Percentiles rank a stretch among this genome's conserved stretches.
Evolutionary conservation across 2,329 filamentous ascomycete genomes (phyloP).

Genomic region (Aciculosporium take): DNA sequence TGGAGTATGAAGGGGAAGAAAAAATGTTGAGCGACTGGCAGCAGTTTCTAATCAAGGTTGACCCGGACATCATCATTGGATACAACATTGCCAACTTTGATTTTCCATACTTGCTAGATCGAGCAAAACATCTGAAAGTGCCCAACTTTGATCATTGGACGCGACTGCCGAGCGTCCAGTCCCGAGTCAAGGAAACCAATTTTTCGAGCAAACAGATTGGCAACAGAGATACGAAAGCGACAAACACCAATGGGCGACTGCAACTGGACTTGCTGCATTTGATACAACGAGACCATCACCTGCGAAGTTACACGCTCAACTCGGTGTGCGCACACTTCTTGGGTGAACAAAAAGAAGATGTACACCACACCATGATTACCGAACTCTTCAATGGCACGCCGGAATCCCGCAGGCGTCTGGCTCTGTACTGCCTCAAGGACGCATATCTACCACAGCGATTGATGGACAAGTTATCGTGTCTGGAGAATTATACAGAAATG

Average conservation of each 20-base stretch:
- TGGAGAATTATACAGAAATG: conserved; percentile 99
- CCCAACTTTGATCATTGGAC: conserved; percentile 76
- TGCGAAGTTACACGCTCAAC: conserved; percentile 94
- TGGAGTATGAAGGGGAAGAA: conserved; percentile 68
- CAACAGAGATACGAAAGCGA: conserved; percentile 83
- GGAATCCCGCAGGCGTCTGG: conserved; percentile 78
- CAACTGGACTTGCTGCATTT: conserved; percentile 91
- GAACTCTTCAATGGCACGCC: conserved; percentile 93
- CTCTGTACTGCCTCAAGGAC: conserved; percentile 94
- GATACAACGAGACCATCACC: conserved; percentile 84
- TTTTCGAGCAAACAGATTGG: conserved; percentile 98
- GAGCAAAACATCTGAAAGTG: conserved; percentile 73
- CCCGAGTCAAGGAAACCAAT: conserved; percentile 62
- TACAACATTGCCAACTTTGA: conserved; percentile 99
- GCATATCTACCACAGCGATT: conserved; percentile 86
- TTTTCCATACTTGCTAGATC: conserved; percentile 86
- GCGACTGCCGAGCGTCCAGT: conserved; percentile 56
- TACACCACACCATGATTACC: conserved; percentile 98
- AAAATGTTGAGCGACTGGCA: conserved; percentile 90
- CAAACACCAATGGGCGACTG: conserved; percentile 85
- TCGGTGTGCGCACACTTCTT: conserved; percentile 91
- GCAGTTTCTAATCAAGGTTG: conserved; percentile 75
- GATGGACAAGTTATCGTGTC: conserved; percentile 93
- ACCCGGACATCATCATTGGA: conserved; percentile 94
- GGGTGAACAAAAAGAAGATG: conserved; percentile 95